These are phyloP conservation scores for Cupressus sempervirens DNA, from an alignment of 75 land plant species.

Conservation along the genomic window DNA sequence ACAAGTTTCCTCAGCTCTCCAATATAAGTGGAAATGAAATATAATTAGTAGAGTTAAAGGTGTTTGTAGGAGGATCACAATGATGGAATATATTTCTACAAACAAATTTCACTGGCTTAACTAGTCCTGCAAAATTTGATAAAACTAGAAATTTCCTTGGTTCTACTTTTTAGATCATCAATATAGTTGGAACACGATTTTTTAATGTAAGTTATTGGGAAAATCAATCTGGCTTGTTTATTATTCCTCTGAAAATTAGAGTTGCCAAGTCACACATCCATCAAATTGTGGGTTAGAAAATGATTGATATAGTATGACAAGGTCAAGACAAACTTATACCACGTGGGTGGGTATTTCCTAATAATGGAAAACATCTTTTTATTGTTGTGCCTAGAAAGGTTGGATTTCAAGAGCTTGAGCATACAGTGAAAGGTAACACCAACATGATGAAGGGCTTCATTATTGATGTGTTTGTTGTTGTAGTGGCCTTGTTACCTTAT, in stretches of 20 bases:
- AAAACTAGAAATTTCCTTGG: conserved; percentile 20
- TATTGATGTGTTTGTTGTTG: too few species aligned
- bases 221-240: conserved; percentile 53
- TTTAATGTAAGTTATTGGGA: conserved; percentile 55
- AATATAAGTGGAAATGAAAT: conserved; percentile 18
- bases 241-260: conserved; percentile 39
- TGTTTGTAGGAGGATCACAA: too few species aligned
- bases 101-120: too few species aligned
- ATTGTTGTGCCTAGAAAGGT: too few species aligned
- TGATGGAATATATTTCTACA: too few species aligned
- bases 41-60: conserved; percentile 20
- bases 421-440: too few species aligned
- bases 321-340: conserved; percentile 49
- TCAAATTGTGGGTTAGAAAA: conserved; percentile 38
- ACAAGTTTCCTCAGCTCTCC: conserved; percentile 14
- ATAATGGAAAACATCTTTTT: too few species aligned
- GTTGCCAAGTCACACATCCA: conserved; percentile 19
- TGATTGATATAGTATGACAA: conserved; percentile 67
- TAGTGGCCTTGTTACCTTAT: too few species aligned
- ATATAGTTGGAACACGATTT: conserved; percentile 37
- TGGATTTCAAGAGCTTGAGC: too few species aligned
- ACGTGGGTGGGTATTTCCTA: conserved; percentile 77
- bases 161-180: conserved; percentile 49
- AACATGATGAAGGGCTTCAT: too few species aligned
- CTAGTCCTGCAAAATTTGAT: conserved; percentile 41